These are phyloP conservation scores for Wickerhamiella kazuoi DNA, from an alignment of 805 yeast species.

Conservation along the genomic window DNA sequence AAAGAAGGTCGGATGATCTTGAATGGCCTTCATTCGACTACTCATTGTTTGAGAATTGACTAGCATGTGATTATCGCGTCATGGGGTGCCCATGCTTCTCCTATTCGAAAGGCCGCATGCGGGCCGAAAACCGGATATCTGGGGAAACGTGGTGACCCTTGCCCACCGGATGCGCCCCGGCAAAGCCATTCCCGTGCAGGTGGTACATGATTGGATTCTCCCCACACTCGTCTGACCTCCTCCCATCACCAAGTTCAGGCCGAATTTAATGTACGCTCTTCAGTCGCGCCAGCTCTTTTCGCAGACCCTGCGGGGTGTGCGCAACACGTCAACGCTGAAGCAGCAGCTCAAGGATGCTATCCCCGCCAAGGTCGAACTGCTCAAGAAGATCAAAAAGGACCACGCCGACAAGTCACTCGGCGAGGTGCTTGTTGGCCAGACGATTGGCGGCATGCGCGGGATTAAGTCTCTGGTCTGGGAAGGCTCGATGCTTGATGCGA, in stretches of 20 bases:
- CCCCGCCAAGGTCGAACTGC: constrained; percentile 28
- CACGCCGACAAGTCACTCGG: constrained; percentile 26
- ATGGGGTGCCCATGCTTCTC: too few relatives aligned
- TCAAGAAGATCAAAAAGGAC: constrained; percentile 25
- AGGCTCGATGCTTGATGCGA: constrained; percentile 58
- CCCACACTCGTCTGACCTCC: neutral
- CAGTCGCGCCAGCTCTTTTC: neutral
- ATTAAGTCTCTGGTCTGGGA: constrained; percentile 63
- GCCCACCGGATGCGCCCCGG: too few relatives aligned
- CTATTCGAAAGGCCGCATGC: too few relatives aligned
- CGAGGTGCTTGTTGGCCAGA: constrained; percentile 27
- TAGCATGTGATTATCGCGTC: too few relatives aligned
- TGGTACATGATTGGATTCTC: too few relatives aligned
- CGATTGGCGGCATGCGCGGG: constrained; percentile 68
- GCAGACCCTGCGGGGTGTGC: constrained; percentile 3
- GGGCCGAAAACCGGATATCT: too few relatives aligned
- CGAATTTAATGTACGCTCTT: neutral
- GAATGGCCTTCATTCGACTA: too few relatives aligned
- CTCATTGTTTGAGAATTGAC: too few relatives aligned
- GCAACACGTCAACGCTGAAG: constrained; percentile 16
- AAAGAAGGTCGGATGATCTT: too few relatives aligned
- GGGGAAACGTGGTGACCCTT: too few relatives aligned
- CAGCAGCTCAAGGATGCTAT: constrained; percentile 23
- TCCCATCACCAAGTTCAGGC: neutral
- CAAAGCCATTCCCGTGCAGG: too few relatives aligned